Percentiles rank a stretch among this genome's conserved stretches.
These are phyloP conservation scores for Colletotrichum chrysophilum DNA, from an alignment of 2,329 filamentous ascomycete genomes.

Conservation along the genomic window DNA sequence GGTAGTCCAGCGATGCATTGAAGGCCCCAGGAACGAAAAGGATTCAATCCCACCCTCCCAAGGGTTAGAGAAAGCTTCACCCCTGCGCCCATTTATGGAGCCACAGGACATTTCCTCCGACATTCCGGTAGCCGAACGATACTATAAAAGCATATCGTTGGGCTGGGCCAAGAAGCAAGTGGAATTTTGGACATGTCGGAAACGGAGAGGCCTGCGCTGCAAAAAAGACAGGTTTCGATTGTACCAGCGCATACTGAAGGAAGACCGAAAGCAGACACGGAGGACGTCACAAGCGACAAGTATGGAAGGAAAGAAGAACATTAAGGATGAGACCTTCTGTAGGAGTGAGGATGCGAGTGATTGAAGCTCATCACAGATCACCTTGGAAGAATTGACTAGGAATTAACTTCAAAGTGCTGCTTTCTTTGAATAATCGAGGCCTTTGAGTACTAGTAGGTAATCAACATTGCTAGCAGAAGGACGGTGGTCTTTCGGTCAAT, in stretches of 20 bases:
- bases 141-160: not conserved
- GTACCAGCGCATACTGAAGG: not conserved
- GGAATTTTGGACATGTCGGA: too few relatives aligned
- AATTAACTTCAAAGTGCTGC: not conserved
- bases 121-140: not conserved
- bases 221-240: not conserved
- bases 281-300: not conserved
- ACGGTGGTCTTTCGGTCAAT: not conserved
- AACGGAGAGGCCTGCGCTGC: not conserved
- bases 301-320: not conserved
- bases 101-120: not conserved
- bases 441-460: not conserved
- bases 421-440: not conserved
- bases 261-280: not conserved
- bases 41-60: not conserved
- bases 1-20: not conserved
- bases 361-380: not conserved
- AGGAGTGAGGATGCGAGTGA: not conserved
- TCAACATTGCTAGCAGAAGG: not conserved
- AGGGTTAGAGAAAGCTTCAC: not conserved
- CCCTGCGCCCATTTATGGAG: not conserved
- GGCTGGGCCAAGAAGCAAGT: not conserved
- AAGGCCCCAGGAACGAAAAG: not conserved
- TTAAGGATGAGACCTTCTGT: not conserved
- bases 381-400: not conserved